Base-by-base conservation (phyloP, 768 basidiomycete genomes). In the Termitomyces sp. region DNA sequence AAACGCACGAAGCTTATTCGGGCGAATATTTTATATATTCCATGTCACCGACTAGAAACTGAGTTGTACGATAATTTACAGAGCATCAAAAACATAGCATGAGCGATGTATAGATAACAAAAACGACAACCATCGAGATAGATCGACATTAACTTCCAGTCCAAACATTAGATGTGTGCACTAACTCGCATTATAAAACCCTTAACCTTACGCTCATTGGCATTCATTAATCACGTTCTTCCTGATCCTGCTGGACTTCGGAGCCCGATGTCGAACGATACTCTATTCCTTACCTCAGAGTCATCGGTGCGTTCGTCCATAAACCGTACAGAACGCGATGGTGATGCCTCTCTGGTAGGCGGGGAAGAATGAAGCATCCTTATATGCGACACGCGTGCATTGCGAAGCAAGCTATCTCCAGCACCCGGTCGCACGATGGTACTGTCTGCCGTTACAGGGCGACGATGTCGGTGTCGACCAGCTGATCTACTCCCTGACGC, bases 271-370 rank as follows among this genome's bases (percentile, higher is more conserved):
- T 62, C 61, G 29, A 59, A 54, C 2, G 57, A 51, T 31, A 54
- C 58, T 22, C 49, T 60, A 24, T 34, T 57, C 47, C 28, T 60
- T 33, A 53, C 26, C 60, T 58, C 57, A 10, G 15, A 22, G 4
- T 56, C 55, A 8, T 58, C 56, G 9, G 45, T 54, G 24, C n/a
- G 29, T 36, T 68, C 64, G 54, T 74, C 75, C 20, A 69, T 65
- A 51, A 80, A 80, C 54, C 77, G 61, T 18, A 81, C 72, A 37
- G 75, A 78, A 26, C 80, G 67, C 36, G 79, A 70, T 3, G 80
- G 80, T 24, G 80, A 81, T 18, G 60, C 69, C 22, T 80, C 78
- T 46, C 78, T 66, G 28, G 74, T 72, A 16, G 69, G 66, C n/a
- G 68, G 65, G 3, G 62, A 56, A 15, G 63, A 63, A 51, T 72